phyloP scores from a whole-genome alignment of 495 filamentous ascomycete genomes.

The Clavariopsis aquatica region DNA sequence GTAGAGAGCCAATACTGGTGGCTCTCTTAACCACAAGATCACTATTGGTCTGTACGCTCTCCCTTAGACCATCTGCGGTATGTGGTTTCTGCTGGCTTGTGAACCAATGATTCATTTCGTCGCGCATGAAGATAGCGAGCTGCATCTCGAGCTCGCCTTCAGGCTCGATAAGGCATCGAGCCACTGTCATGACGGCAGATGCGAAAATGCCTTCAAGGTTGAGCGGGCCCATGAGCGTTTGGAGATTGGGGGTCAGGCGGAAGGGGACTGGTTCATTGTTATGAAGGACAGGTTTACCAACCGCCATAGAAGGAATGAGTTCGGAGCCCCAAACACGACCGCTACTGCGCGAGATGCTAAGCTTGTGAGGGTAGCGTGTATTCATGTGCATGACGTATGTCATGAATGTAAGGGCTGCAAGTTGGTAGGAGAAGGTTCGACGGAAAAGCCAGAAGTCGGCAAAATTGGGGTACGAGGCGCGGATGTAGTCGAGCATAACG shows the following conservation, averaged over 20 bases:
- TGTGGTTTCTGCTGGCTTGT: slow-evolving; percentile 72
- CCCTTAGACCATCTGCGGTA: slow-evolving; percentile 64
- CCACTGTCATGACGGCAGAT: slow-evolving; percentile 90
- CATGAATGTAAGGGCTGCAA: slow-evolving; percentile 97
- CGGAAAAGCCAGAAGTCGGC: slow-evolving; percentile 98
- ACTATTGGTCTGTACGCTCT: slow-evolving; percentile 83
- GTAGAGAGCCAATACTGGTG: slow-evolving; percentile 70
- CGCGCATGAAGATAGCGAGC: slow-evolving; percentile 87
- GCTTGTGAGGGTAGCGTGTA: slow-evolving; percentile 90
- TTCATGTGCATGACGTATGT: slow-evolving; percentile 97
- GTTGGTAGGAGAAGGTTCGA: slow-evolving; percentile 91
- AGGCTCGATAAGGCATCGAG: slow-evolving; percentile 90
- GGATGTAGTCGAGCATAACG: slow-evolving; percentile 85
- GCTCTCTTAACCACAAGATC: slow-evolving; percentile 89
- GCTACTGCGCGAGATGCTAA: slow-evolving; percentile 82
- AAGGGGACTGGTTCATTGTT: slow-evolving; percentile 94
- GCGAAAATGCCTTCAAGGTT: slow-evolving; percentile 94
- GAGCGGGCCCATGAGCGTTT: slow-evolving; percentile 91
- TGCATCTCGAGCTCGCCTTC: slow-evolving; percentile 86
- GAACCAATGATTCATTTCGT: slow-evolving; percentile 98
- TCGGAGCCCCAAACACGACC: slow-evolving; percentile 98
- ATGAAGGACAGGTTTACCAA: slow-evolving; percentile 80
- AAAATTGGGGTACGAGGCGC: slow-evolving; percentile 82
- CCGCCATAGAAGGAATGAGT: slow-evolving; percentile 79
- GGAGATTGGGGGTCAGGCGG: slow-evolving; percentile 94